phyloP scores from a whole-genome alignment of 148 eudicot species.

The Vaccinium darrowii region DNA sequence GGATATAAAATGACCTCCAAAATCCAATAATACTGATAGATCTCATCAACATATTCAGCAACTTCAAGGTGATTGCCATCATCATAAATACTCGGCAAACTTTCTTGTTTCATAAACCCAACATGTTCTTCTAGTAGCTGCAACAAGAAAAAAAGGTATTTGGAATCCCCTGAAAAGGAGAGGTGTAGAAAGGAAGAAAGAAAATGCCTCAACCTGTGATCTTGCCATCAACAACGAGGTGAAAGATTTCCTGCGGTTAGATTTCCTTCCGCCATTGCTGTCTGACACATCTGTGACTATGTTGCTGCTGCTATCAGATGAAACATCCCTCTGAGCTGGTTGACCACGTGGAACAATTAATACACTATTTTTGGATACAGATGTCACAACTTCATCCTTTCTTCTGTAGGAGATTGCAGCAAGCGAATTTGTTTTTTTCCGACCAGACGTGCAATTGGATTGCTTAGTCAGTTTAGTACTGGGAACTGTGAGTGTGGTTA shows the following conservation, averaged over 20 bases:
- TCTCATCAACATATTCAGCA: constrained; percentile 89
- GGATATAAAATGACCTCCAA: constrained; percentile 55
- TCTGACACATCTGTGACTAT: constrained; percentile 25
- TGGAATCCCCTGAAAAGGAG: neutral
- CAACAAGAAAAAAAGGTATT: constrained; percentile 16
- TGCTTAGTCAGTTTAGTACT: constrained; percentile 31
- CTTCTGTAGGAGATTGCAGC: constrained; percentile 31
- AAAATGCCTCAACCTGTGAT: constrained; percentile 55
- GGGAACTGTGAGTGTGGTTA: constrained; percentile 26
- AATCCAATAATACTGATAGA: constrained; percentile 85
- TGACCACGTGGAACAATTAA: constrained; percentile 26
- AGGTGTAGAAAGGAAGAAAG: neutral
- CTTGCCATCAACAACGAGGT: constrained; percentile 59
- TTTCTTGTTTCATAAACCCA: constrained; percentile 38
- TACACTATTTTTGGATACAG: constrained; percentile 22
- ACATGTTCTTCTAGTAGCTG: constrained; percentile 46
- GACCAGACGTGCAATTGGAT: constrained; percentile 26
- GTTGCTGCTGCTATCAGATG: constrained; percentile 25
- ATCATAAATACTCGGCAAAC: constrained; percentile 63
- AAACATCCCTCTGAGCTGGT: constrained; percentile 28
- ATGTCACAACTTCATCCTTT: constrained; percentile 27
- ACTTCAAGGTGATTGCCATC: constrained; percentile 83
- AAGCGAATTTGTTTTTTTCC: constrained; percentile 26
- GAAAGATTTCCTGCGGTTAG: constrained; percentile 74
- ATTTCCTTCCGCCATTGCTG: constrained; percentile 34